These are phyloP conservation scores for Fomitopsis palustris DNA, from an alignment of 1,284 basidiomycete species.

Conservation along the genomic window DNA sequence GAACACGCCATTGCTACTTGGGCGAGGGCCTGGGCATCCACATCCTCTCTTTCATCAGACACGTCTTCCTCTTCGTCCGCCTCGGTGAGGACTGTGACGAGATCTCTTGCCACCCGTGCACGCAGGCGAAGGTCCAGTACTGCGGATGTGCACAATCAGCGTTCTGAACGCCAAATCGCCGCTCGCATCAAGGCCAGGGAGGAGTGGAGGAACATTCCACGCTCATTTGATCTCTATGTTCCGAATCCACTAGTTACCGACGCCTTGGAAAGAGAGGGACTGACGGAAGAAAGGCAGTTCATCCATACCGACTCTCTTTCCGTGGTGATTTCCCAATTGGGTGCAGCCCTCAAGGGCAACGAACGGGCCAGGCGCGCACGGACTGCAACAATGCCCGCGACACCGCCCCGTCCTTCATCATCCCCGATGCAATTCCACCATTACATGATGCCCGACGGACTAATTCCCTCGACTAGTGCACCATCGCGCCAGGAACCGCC, in stretches of 20 bases:
- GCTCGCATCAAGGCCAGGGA: conserved; percentile 59
- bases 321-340: conserved; percentile 53
- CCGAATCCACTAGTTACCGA: conserved; percentile 29
- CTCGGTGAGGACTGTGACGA: conserved; percentile 28
- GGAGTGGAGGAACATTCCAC: conserved; percentile 51
- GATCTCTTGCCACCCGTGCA: conserved; percentile 39
- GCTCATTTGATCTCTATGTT: conserved; percentile 70
- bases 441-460: conserved; percentile 35
- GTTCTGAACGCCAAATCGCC: conserved; percentile 55
- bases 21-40: conserved; percentile 43
- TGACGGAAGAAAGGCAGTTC: conserved; percentile 31
- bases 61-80: conserved; percentile 37
- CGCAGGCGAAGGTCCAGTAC: conserved; percentile 40
- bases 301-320: conserved; percentile 58
- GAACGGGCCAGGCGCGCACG: conserved; percentile 21
- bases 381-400: conserved; percentile 5
- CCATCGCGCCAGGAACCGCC: conserved; percentile 4
- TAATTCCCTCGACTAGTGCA: background rate
- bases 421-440: conserved; percentile 26
- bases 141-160: conserved; percentile 44
- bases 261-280: conserved; percentile 12
- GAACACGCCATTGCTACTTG: conserved; percentile 45
- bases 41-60: conserved; percentile 28
- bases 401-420: conserved; percentile 5
- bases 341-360: conserved; percentile 42